A percentile compares a stretch with the other conserved stretches of the same genome.
Conservation (phyloP, 169 alveolate genomes). For the Plasmodium fragile region DNA sequence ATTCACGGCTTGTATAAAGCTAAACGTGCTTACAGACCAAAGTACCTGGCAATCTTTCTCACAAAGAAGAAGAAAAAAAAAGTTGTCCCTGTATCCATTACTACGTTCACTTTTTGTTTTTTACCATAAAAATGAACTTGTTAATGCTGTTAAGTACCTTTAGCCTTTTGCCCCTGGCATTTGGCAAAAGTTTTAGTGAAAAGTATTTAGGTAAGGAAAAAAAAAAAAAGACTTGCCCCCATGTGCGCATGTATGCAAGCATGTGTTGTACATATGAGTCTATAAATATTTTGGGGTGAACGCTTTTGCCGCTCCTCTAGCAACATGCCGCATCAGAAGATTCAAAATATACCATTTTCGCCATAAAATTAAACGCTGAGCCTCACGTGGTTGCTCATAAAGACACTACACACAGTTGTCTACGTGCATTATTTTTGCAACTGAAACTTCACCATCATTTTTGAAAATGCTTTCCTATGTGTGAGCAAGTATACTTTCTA, state of each 20-base stretch:
- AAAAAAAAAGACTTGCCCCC: not conserved
- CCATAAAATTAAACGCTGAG: not conserved
- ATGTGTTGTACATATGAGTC: not conserved
- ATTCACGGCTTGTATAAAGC: not conserved
- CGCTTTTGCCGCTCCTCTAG: not conserved
- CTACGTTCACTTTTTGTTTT: slow-evolving; percentile 28
- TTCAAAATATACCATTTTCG: not conserved
- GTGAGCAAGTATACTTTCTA: not conserved
- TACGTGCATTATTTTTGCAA: not conserved
- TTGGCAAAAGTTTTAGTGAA: not conserved
- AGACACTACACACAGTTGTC: not conserved
- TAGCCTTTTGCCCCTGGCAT: slow-evolving; percentile 13
- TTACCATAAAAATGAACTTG: slow-evolving; percentile 32
- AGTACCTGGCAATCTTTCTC: not conserved
- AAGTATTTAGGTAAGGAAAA: slow-evolving; percentile 36
- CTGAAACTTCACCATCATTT: not conserved
- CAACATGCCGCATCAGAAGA: not conserved
- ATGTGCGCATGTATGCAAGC: not conserved
- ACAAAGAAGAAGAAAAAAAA: not conserved
- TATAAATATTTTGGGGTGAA: not conserved
- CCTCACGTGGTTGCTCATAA: not conserved
- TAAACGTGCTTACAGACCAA: not conserved
- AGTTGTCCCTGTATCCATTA: not conserved
- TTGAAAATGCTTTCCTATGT: not conserved
- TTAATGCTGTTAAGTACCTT: slow-evolving; percentile 20